These are phyloP conservation scores for Neonectria coccinea DNA, from an alignment of 2,329 filamentous ascomycete genomes.

Conservation along the genomic window DNA sequence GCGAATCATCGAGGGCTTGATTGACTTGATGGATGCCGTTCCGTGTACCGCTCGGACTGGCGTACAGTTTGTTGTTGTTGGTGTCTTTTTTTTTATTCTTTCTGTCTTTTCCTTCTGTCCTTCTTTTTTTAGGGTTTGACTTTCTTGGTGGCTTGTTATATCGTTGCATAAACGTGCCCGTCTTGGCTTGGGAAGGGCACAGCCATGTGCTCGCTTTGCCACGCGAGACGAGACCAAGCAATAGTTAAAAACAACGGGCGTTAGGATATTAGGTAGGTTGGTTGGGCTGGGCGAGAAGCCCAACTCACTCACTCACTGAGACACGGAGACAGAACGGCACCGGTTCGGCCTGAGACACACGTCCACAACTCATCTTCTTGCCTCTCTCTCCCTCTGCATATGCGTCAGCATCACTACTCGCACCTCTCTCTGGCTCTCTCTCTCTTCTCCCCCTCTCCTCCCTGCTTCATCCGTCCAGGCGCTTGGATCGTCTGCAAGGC, in stretches of 20 bases:
- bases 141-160: not conserved
- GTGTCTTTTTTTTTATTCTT: not conserved
- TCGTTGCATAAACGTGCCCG: not conserved
- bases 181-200: slow-evolving; percentile 9
- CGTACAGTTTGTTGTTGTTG: not conserved
- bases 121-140: not conserved
- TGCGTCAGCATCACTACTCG: not conserved
- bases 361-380: not conserved
- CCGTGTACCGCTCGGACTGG: slow-evolving; percentile 9
- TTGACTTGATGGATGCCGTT: not conserved
- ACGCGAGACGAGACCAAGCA: slow-evolving; percentile 21
- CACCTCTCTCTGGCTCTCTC: not conserved
- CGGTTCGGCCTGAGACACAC: not conserved
- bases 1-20: slow-evolving; percentile 9
- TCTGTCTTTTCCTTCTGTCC: not conserved
- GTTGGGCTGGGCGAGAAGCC: not conserved
- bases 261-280: not conserved
- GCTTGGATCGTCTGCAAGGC: slow-evolving; percentile 42
- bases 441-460: not conserved
- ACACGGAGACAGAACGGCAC: not conserved
- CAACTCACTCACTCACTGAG: not conserved
- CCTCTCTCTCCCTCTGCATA: not conserved
- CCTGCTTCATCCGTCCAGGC: slow-evolving; percentile 11
- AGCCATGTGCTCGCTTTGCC: slow-evolving; percentile 14
- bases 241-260: slow-evolving; percentile 16